These are phyloP conservation scores for Chytriomyces sp. DNA, from an alignment of 192 early-diverging fungal genomes.

Conservation along the genomic window DNA sequence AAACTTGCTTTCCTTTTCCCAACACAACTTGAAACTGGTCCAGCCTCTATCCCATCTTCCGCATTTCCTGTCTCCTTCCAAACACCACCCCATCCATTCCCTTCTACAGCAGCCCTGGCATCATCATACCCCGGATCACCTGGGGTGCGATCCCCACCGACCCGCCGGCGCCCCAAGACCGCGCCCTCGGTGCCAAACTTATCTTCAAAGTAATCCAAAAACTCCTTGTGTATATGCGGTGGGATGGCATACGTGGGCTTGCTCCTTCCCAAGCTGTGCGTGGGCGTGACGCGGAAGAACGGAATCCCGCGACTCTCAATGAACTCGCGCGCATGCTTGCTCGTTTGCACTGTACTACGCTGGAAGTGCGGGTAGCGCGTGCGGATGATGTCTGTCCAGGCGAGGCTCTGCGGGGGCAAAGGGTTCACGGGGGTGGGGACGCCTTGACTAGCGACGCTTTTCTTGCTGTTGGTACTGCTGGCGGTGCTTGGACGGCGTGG, in stretches of 20 bases:
- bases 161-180: slow-evolving; percentile 4
- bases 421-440: not conserved
- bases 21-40: too few species aligned
- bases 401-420: slow-evolving; percentile 14
- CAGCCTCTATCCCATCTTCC: not conserved
- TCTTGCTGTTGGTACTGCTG: not conserved
- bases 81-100: not conserved
- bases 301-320: slow-evolving; percentile 15
- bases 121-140: slow-evolving; percentile 16
- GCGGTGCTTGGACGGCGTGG: not conserved
- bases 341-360: slow-evolving; percentile 21
- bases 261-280: slow-evolving; percentile 20
- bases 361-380: slow-evolving; percentile 29
- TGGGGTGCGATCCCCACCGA: slow-evolving; percentile 1
- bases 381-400: slow-evolving; percentile 29
- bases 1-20: too few species aligned
- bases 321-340: slow-evolving; percentile 27
- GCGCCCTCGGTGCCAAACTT: not conserved
- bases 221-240: slow-evolving; percentile 1
- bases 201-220: slow-evolving; percentile 27
- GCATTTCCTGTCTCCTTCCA: not conserved
- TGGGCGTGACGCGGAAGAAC: slow-evolving; percentile 22
- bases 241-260: slow-evolving; percentile 25
- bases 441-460: not conserved
- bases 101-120: not conserved